Base-by-base conservation (phyloP, 495 filamentous ascomycete species). In the Talaromyces adpressus region DNA sequence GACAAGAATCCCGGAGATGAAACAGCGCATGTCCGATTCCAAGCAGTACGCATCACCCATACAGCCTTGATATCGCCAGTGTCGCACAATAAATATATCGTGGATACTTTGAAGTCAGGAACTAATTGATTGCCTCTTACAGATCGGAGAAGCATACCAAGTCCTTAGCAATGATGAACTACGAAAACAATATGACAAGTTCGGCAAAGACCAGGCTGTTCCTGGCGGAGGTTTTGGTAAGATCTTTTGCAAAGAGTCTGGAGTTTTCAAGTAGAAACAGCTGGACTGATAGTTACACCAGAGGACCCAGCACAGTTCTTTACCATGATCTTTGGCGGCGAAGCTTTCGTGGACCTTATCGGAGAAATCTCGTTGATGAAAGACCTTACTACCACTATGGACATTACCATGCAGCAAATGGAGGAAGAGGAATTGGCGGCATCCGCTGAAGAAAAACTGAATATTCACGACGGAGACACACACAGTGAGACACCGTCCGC, bases 1-100 rank as follows among this genome's bases (percentile, higher is more conserved):
- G 94, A 99, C 76, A 99, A 99, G 80, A 99, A 99, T 73, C 94
- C 95, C 59, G 91, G 91, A 63, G 95, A 99, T 70, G 92, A 93
- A 59, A 91, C 88, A n/a, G 94, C 94, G 25, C 90, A 96, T 76
- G 87, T 85, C 63, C 90, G 89, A 66, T 99, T 99, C 77, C 94
- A 99, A 78, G 86, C 84, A 27, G 86, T 89, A 79, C 65, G 82
- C 65, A 45, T 23, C n/a, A 18, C n/a, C 39, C 16, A 11, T 18
- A 45, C 39, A n/a, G 39, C 39, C 9, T 6, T 45, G 39, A 16
- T 18, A 45, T 45, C 0, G n/a, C 16, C 39, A 4, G 45, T 20
- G 39, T 32, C 51, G 53, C 54, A n/a, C 2, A 29, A 14, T 12
- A 5, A n/a, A 9, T 20, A 9, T 18, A 25, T 47, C 3, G 7